Evolutionary conservation across 352 stramenopile species (phyloP), one percentile per base, ranked within the genome.

Genomic region (Globisporangium cystogenes): DNA sequence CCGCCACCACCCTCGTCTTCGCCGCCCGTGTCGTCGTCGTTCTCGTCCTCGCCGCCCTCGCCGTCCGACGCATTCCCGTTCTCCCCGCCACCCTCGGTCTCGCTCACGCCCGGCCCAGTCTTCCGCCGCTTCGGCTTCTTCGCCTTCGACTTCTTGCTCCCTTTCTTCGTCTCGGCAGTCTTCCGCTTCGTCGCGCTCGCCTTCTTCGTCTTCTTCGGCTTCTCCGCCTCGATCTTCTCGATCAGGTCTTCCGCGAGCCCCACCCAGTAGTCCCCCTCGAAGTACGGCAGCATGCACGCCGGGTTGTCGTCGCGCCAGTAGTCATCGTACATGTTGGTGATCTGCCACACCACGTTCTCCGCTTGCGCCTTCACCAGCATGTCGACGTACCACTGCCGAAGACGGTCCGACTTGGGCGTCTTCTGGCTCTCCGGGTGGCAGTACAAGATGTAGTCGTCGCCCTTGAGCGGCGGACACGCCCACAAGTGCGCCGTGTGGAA

Each of bases 381-480:
- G 40, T 94, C 78, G 20, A 90, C 74, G 53, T 98, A 98, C 95
- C 95, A 98, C 29, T 98, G 82, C 21, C 96, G 90, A 21, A 99
- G 75, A n/a, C 96, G 93, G 53, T 99, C 95, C 43, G 97, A 97
- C 64, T 98, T 98, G 0, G 97, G 98, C 10, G 93, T 99, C 77
- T 99, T 99, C 70, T 99, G 98, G 15, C 97, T 80, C 65, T 98
- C 87, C 2, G 98, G 97, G 67, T 99, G 98, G 55, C 96, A 98
- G 65, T 99, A 99, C 48, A 99, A 74, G 55, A 99, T 99, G 64
- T 99, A 99, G 68, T 99, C 97, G 65, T 99, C 97, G 14, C 97
- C 97, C 66, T 99, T 99, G 12, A 98, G 68, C 29, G 98, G 98
- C 24, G 98, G 98, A 74, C 98, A 99, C 24, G 97, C 97, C 98